Evolutionary conservation across 495 filamentous ascomycete genomes (phyloP).

Genomic region (Pyrenula massariospora): DNA sequence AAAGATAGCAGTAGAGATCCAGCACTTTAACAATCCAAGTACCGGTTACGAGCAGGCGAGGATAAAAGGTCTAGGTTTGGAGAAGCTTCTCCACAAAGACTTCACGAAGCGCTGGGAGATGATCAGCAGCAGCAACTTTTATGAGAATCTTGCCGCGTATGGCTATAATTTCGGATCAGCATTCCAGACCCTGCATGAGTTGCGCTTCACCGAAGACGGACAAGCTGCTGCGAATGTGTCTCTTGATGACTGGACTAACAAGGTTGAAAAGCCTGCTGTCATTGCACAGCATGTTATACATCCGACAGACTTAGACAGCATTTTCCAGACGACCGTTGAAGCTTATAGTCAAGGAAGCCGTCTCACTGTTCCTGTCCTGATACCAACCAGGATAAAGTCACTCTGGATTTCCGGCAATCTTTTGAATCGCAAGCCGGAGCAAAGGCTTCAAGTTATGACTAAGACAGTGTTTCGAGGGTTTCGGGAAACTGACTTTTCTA

Average conservation of each 20-base stretch:
- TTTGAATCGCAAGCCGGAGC: too few relatives aligned
- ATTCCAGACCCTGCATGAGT: slow-evolving; percentile 13
- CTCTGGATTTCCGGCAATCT: not conserved
- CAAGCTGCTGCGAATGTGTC: slow-evolving; percentile 12
- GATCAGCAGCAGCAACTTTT: slow-evolving; percentile 10
- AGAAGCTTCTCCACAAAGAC: not conserved
- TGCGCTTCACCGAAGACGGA: slow-evolving; percentile 10
- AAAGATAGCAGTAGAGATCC: slow-evolving; percentile 1
- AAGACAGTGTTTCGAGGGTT: too few relatives aligned
- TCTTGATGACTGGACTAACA: slow-evolving; percentile 10
- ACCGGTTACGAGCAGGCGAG: not conserved
- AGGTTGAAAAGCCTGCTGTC: not conserved
- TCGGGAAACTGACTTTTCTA: too few relatives aligned
- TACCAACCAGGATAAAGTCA: not conserved
- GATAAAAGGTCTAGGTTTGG: too few relatives aligned
- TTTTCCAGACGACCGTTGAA: not conserved
- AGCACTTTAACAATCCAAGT: not conserved
- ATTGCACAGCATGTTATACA: slow-evolving; percentile 13
- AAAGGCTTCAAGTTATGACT: too few relatives aligned
- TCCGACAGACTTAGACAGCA: slow-evolving; percentile 18
- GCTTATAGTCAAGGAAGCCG: not conserved
- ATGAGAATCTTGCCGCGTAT: slow-evolving; percentile 10
- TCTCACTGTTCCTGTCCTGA: not conserved
- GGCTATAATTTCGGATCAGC: slow-evolving; percentile 15
- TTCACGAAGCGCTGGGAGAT: not conserved